phyloP scores from a whole-genome alignment of 164 flowering plant species.

The Umbellularia californica region DNA sequence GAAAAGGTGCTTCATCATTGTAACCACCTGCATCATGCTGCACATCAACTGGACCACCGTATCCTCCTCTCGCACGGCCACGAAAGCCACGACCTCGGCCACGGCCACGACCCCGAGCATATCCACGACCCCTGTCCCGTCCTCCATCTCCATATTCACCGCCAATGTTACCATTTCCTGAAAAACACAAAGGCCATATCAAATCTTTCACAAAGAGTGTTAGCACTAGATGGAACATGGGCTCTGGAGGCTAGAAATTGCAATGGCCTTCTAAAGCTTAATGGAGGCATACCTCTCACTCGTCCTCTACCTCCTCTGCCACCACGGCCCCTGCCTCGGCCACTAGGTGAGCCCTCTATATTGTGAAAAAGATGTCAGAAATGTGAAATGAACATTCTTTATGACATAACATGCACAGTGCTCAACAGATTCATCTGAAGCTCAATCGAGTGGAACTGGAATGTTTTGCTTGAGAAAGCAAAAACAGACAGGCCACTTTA shows the following conservation, averaged over 20 bases:
- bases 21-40: slow-evolving; percentile 57
- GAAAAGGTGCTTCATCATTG: slow-evolving; percentile 46
- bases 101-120: slow-evolving; percentile 59
- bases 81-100: slow-evolving; percentile 64
- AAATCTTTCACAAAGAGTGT: neutral
- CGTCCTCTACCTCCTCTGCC: slow-evolving; percentile 62
- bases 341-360: slow-evolving; percentile 68
- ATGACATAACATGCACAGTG: no score
- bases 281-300: slow-evolving; percentile 38
- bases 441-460: no score
- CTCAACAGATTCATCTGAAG: no score
- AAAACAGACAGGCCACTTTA: no score
- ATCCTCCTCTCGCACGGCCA: slow-evolving; percentile 66
- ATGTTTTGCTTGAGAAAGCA: no score
- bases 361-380: slow-evolving; percentile 6
- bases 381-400: neutral
- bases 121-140: slow-evolving; percentile 54
- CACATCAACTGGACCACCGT: slow-evolving; percentile 47
- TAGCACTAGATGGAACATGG: neutral
- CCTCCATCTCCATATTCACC: slow-evolving; percentile 77
- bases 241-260: neutral
- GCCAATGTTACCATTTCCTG: slow-evolving; percentile 61
- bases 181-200: slow-evolving; percentile 5
- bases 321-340: slow-evolving; percentile 60
- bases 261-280: neutral